Evolutionary conservation across 768 basidiomycete species (phyloP), one percentile per base, ranked within the genome.

Genomic region (Auricularia cornea): DNA sequence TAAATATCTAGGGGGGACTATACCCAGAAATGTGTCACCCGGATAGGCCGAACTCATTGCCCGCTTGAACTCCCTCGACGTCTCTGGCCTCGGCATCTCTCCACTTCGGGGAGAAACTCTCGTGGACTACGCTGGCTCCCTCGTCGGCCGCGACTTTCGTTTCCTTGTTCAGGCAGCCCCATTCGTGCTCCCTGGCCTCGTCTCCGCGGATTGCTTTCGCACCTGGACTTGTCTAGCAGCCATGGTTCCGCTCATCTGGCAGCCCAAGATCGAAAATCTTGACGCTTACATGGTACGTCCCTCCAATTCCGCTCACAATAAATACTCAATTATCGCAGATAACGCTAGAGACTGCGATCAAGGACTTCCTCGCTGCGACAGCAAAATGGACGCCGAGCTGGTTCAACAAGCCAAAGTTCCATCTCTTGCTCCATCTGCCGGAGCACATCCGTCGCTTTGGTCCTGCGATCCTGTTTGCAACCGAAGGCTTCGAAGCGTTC

Each of bases 371-470:
- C 3, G 52, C 66, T 5, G 68, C 69, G 23, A 73, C 75, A 0
- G 73, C 71, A 6, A 62, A 44, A 1, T 72, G 70, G 70, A 73
- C 70, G 5, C 62, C 62, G 29, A 67, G 59, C 16, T 79, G 73
- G 75, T 78, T 79, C 66, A 77, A 77, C 62, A 80, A 81, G 64
- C 73, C 77, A 2, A 81, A 80, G 63, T 79, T 80, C 63, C 79
- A 81, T 54, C 69, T 80, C 29, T 35, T 80, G 8, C 32, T 74
- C 1, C 79, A 81, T 65, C 65, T 81, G 0, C 70, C 72, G 0
- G 61, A 65, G 0, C 75, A 80, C 62, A 76, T 81, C 41, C 60
- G 69, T 0, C 67, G 72, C 0, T 80, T 80, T 71, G 79, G 78
- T 0, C 80, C 77, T 32, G 77, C 77, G 0, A 77, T 79, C 11